Percentiles rank a stretch among this genome's conserved stretches.
These are phyloP conservation scores for Aureobasidium sp. DNA, from an alignment of 2,329 filamentous ascomycete genomes.

Conservation along the genomic window DNA sequence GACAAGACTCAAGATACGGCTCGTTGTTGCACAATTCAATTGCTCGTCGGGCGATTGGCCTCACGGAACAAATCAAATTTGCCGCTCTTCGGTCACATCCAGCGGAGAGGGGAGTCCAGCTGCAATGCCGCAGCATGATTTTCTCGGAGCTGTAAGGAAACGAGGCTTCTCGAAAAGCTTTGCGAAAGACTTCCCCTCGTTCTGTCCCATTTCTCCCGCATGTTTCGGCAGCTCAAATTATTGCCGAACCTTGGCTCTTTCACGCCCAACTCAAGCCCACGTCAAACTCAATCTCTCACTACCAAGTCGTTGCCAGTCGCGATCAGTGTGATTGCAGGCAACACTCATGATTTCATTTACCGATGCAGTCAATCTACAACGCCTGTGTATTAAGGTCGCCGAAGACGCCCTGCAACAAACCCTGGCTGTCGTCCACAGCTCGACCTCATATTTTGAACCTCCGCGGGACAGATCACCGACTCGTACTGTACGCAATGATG, in stretches of 20 bases:
- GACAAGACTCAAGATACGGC: background rate
- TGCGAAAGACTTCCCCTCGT: background rate
- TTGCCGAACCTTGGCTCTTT: constrained; percentile 2
- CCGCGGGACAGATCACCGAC: background rate
- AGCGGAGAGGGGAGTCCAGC: background rate
- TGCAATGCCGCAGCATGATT: background rate
- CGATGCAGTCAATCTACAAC: too few species aligned
- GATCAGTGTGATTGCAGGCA: background rate
- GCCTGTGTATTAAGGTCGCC: too few species aligned
- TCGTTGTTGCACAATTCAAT: background rate
- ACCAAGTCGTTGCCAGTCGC: too few species aligned
- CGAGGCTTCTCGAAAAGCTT: background rate
- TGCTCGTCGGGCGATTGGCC: too few species aligned
- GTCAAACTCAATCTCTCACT: background rate
- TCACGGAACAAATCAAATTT: too few species aligned
- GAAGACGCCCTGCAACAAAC: too few species aligned
- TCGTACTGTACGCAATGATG: background rate
- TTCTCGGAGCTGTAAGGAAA: background rate
- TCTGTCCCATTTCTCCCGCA: background rate
- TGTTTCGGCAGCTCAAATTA: background rate
- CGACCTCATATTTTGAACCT: background rate
- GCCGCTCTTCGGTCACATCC: background rate
- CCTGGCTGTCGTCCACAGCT: background rate
- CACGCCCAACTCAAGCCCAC: background rate
- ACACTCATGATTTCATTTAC: background rate